These are phyloP conservation scores for Fusarium tuaranense DNA, from an alignment of 2,329 filamentous ascomycete species.

Conservation along the genomic window DNA sequence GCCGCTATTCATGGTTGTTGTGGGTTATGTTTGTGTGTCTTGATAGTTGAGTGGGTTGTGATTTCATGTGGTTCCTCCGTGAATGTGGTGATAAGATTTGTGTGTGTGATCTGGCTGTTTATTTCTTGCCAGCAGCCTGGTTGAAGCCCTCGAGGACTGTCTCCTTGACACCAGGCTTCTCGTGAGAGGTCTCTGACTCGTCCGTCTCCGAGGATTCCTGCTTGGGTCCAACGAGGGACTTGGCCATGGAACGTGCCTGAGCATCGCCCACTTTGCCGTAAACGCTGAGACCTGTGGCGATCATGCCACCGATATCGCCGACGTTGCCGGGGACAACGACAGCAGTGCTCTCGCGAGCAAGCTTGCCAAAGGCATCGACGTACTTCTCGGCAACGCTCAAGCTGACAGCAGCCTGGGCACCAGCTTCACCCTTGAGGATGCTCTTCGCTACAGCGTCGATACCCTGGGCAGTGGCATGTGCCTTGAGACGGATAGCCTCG, in stretches of 20 bases:
- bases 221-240: conserved; percentile 56
- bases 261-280: conserved; percentile 92
- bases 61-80: conserved; percentile 5
- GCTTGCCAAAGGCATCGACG: conserved; percentile 90
- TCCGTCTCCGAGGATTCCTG: conserved; percentile 28
- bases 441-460: conserved; percentile 86
- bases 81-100: background rate
- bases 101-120: background rate
- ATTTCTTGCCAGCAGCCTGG: conserved; percentile 49
- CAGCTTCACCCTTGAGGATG: conserved; percentile 78
- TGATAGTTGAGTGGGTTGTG: conserved; percentile 30
- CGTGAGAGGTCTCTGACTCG: conserved; percentile 24
- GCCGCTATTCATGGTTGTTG: conserved; percentile 41
- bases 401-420: conserved; percentile 86
- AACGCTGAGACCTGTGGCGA: conserved; percentile 93
- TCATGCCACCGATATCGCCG: conserved; percentile 96
- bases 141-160: conserved; percentile 56
- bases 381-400: conserved; percentile 97
- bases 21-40: conserved; percentile 28
- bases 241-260: conserved; percentile 76
- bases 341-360: conserved; percentile 95
- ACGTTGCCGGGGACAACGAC: conserved; percentile 97
- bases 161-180: conserved; percentile 50
- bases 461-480: conserved; percentile 85
- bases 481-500: conserved; percentile 90